Evolutionary conservation across 768 basidiomycete species (phyloP), one percentile per base, ranked within the genome.

Genomic region (Mycena kentingensis): DNA sequence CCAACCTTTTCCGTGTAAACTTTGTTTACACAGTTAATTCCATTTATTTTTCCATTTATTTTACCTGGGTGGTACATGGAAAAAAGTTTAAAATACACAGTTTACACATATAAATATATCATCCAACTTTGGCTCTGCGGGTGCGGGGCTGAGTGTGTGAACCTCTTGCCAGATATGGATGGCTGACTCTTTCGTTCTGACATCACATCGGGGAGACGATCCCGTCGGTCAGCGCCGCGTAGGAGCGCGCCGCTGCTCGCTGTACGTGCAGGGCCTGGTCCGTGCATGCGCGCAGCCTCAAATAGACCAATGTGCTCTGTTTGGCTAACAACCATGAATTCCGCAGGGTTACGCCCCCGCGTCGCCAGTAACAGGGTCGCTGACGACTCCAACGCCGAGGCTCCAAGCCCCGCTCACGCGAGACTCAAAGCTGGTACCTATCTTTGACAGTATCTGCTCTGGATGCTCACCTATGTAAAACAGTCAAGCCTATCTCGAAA

Each of bases 1-100:
- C 41, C 41, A 42, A 42, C 41, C 25, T 7, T 42, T 42, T 42
- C 41, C 41, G 41, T 42, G 11, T 42, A 25, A 42, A 42, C 5
- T 6, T 12, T 42, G 8, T 42, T 13, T 42, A 42, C 41, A 42
- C 41, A 24, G 41, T 26, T 42, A 7, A 7, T 24, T 24, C 19
- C 41, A 24, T 42, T 21, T 42, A 11, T 42, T 25, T 22, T 24
- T 24, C 25, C 21, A 24, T 42, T 42, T 42, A 25, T 7, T 42
- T 22, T 42, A 25, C 41, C 7, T 5, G 12, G 5, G 12, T 19
- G 7, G n/a, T n/a, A n/a, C n/a, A n/a, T n/a, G n/a, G n/a, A n/a
- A n/a, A n/a, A n/a, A n/a, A n/a, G n/a, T n/a, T n/a, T n/a, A n/a
- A n/a, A 24, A 11, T 42, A 42, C 8, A 42, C 41, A n/a, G 41